These are phyloP conservation scores for Stereocaulon alpinum DNA, from an alignment of 495 filamentous ascomycete species.

Conservation along the genomic window DNA sequence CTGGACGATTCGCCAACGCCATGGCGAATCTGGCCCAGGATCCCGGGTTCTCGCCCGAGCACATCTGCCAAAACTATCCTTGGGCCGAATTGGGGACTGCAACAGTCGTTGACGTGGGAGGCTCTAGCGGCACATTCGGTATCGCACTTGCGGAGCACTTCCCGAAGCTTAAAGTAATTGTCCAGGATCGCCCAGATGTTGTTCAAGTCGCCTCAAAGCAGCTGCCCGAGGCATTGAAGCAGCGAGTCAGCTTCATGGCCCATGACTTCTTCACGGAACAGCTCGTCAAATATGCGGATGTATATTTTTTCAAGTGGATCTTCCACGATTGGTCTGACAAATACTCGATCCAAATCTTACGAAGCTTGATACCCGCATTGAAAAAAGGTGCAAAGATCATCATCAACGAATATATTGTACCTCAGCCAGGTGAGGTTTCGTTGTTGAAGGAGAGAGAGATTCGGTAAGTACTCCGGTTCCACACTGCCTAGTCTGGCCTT, in stretches of 20 bases:
- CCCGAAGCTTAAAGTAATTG: neutral
- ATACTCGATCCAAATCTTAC: constrained; percentile 34
- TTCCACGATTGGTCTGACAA: constrained; percentile 17
- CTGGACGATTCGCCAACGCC: neutral
- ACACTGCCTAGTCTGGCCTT: too few species aligned
- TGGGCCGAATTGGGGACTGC: neutral
- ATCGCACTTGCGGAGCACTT: neutral
- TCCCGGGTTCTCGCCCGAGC: neutral
- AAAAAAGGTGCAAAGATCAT: constrained; percentile 42
- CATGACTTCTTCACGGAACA: constrained; percentile 20
- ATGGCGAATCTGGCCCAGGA: neutral
- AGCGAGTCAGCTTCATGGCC: neutral
- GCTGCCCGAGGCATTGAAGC: too few species aligned
- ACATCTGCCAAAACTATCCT: neutral
- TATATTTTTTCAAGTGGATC: constrained; percentile 20
- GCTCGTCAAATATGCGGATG: constrained; percentile 11
- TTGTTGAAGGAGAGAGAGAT: too few species aligned
- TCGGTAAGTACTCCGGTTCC: too few species aligned
- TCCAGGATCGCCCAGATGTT: constrained; percentile 2
- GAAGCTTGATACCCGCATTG: constrained; percentile 43
- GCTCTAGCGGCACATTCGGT: neutral
- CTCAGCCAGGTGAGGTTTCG: constrained; percentile 19
- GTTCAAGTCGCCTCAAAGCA: neutral
- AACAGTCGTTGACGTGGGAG: constrained; percentile 3
- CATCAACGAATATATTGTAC: constrained; percentile 37